Conservation (phyloP, 495 filamentous ascomycete genomes). For the Hyaloscypha bicolor region DNA sequence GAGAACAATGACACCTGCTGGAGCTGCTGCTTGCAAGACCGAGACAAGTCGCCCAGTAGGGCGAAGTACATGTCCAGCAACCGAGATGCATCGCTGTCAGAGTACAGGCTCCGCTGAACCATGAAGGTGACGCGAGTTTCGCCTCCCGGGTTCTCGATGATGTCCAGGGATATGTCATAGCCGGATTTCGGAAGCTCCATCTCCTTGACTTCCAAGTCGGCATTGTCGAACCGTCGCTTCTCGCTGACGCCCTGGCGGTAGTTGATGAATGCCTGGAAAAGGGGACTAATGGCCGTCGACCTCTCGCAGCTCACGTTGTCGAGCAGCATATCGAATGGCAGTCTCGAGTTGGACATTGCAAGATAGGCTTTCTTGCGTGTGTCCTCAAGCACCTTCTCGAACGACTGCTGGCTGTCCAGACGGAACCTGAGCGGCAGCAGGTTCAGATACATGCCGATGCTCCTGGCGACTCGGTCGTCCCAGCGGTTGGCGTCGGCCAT, state of each 20-base stretch:
- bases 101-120: conserved; percentile 24
- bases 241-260: conserved; percentile 34
- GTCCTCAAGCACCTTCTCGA: conserved; percentile 8
- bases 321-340: conserved; percentile 51
- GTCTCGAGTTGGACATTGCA: conserved; percentile 29
- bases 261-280: conserved; percentile 44
- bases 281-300: conserved; percentile 28
- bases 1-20: conserved; percentile 18
- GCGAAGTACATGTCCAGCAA: conserved; percentile 25
- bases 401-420: conserved; percentile 10
- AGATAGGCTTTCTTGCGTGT: background rate
- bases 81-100: conserved; percentile 17
- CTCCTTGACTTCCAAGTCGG: conserved; percentile 1
- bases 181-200: background rate
- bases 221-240: conserved; percentile 12
- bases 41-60: background rate
- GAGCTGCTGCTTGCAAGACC: background rate
- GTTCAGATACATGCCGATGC: conserved; percentile 32
- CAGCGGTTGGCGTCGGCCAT: conserved; percentile 43
- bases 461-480: conserved; percentile 10
- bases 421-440: conserved; percentile 30
- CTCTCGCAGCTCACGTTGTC: conserved; percentile 28
- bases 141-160: conserved; percentile 11
- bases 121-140: background rate
- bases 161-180: conserved; percentile 16